Percentiles rank a stretch among this genome's conserved stretches.
These are phyloP conservation scores for Neonectria hederae DNA, from an alignment of 2,329 filamentous ascomycete genomes.

Conservation along the genomic window DNA sequence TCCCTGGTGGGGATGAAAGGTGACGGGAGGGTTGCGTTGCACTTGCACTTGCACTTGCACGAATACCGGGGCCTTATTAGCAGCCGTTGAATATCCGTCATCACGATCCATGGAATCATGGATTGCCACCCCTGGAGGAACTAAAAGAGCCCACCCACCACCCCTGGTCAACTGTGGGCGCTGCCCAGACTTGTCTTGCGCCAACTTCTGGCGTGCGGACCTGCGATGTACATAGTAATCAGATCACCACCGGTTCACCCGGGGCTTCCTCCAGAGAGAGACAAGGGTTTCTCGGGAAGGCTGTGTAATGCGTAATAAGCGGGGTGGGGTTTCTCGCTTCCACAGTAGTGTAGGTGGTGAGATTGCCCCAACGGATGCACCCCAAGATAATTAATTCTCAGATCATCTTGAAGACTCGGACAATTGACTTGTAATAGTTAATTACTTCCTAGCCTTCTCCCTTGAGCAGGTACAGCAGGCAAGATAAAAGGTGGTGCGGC, in stretches of 20 bases:
- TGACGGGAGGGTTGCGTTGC: background rate
- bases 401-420: constrained; percentile 5
- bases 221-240: constrained; percentile 10
- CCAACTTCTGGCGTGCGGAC: constrained; percentile 13
- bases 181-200: constrained; percentile 23
- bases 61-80: background rate
- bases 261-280: constrained; percentile 1
- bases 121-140: background rate
- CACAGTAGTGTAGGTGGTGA: constrained; percentile 3
- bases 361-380: background rate
- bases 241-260: constrained; percentile 9
- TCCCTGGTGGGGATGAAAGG: background rate
- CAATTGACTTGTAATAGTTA: background rate
- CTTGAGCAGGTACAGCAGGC: background rate
- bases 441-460: constrained; percentile 1
- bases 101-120: background rate
- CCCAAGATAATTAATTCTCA: background rate
- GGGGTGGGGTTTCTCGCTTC: background rate
- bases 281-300: background rate
- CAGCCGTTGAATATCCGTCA: background rate
- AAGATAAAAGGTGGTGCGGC: background rate
- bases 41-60: background rate
- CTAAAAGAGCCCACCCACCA: background rate
- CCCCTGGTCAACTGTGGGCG: constrained; percentile 2
- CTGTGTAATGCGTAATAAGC: background rate